Conservation (phyloP, 768 basidiomycete genomes). For the Hericium coralloides region DNA sequence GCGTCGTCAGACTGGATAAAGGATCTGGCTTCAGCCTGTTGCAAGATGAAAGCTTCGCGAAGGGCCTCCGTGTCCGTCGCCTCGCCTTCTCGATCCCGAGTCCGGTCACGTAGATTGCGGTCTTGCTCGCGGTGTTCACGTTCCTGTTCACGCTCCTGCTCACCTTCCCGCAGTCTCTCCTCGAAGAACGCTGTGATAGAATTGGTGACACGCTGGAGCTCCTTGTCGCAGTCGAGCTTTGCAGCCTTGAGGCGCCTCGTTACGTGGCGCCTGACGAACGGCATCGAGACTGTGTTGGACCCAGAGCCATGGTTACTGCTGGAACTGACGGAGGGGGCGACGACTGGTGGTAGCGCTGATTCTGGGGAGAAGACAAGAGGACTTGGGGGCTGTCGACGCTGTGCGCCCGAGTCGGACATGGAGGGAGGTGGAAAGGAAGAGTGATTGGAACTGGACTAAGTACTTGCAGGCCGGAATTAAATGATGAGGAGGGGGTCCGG, state of each 20-base stretch:
- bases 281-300: conserved; percentile 82
- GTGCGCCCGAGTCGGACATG: conserved; percentile 26
- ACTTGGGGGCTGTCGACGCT: conserved; percentile 50
- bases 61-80: conserved; percentile 26
- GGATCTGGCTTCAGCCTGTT: conserved; percentile 46
- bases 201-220: conserved; percentile 87
- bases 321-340: conserved; percentile 16
- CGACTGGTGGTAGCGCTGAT: conserved; percentile 30
- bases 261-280: conserved; percentile 88
- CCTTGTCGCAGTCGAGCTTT: conserved; percentile 95
- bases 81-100: conserved; percentile 47
- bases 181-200: conserved; percentile 94
- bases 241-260: conserved; percentile 87
- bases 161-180: conserved; percentile 72
- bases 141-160: conserved; percentile 59
- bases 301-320: conserved; percentile 36
- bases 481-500: not conserved
- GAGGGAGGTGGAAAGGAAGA: conserved; percentile 6
- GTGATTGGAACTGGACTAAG: not conserved
- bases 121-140: conserved; percentile 33
- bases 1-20: conserved; percentile 60
- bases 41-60: conserved; percentile 53
- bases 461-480: conserved; percentile 1
- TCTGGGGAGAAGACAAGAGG: conserved; percentile 75
- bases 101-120: conserved; percentile 34